Evolutionary conservation across 2,329 filamentous ascomycete genomes (phyloP).

Genomic region (Neopestalotiopsis clavispora): DNA sequence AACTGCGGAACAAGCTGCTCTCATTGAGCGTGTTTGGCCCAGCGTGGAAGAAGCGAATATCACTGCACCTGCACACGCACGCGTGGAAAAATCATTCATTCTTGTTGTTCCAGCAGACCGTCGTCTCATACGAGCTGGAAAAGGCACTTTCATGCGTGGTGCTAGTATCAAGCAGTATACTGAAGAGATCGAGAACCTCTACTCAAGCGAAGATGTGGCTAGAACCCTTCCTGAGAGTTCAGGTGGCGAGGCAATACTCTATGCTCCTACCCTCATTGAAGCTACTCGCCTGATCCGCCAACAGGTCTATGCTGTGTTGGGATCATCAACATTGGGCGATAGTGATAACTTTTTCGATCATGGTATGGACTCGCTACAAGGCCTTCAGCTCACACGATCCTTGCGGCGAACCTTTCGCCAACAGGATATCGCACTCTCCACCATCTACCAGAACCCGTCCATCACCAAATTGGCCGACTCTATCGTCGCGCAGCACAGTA

Average conservation of each 20-base stretch:
- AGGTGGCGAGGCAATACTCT: not conserved
- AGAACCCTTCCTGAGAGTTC: too few relatives aligned
- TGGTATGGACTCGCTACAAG: conserved; percentile 24
- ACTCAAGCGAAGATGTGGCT: not conserved
- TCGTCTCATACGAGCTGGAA: not conserved
- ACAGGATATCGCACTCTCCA: conserved; percentile 18
- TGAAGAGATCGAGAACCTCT: not conserved
- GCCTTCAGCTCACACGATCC: conserved; percentile 19
- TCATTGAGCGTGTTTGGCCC: not conserved
- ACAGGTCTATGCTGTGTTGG: not conserved
- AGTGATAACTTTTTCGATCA: conserved; percentile 20
- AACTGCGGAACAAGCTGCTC: not conserved
- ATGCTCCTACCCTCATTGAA: not conserved
- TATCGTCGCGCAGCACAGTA: conserved; percentile 11
- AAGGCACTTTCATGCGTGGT: not conserved
- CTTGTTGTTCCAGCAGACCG: not conserved
- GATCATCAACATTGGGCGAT: not conserved
- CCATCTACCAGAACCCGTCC: conserved; percentile 24
- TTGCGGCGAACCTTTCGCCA: conserved; percentile 14
- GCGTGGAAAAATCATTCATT: not conserved
- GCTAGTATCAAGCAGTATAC: not conserved
- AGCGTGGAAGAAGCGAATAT: not conserved
- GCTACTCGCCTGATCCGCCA: not conserved
- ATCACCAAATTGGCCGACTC: conserved; percentile 22
- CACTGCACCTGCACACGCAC: not conserved